Evolutionary conservation across 2,329 filamentous ascomycete genomes (phyloP), one percentile per base, ranked within the genome.

Genomic region (Lojkania enalia): DNA sequence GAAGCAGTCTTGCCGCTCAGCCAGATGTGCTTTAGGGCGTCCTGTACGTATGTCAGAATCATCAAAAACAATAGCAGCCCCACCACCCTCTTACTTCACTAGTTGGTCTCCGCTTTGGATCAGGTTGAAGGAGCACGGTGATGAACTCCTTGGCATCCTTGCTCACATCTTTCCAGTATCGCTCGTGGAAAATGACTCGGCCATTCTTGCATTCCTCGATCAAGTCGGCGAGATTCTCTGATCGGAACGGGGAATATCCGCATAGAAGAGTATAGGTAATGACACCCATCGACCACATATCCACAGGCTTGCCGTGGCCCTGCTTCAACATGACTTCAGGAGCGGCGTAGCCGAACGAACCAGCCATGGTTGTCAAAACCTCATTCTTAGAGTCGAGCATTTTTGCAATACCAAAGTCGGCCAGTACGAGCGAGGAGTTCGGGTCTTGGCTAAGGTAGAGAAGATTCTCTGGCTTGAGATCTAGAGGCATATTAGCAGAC

Each of bases 241-340:
- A 94, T 57, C 94, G 86, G 82, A 99, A 99, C 15, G 94, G 94
- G 33, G 92, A 96, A 77, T 99, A 99, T 58, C 94, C 94, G 69
- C 95, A 99, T 39, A 99, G 87, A 20, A 99, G 80, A 13, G 94
- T 99, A 74, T 99, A 99, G 31, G 94, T 97, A 64, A 99, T 99
- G 63, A 99, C 94, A 51, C 94, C 94, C 73, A 99, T 81, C 2
- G 94, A 97, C 94, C 94, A 99, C 89, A 99, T 96, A 68, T 99
- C 94, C 23, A 97, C 94, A 3, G 94, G 90, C 73, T 97, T 99
- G 68, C 94, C 94, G 69, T 99, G 95, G 15, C 94, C 94, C 66
- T 89, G 85, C 78, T 96, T 96, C 54, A 96, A 79, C 94, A 99
- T 99, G 48, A 99, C 91, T 71, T 99, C 94, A 6, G 94, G 94